A percentile compares a stretch with the other conserved stretches of the same genome.
phyloP scores from a whole-genome alignment of 2,329 filamentous ascomycete species.

The Mariannaea elegans region DNA sequence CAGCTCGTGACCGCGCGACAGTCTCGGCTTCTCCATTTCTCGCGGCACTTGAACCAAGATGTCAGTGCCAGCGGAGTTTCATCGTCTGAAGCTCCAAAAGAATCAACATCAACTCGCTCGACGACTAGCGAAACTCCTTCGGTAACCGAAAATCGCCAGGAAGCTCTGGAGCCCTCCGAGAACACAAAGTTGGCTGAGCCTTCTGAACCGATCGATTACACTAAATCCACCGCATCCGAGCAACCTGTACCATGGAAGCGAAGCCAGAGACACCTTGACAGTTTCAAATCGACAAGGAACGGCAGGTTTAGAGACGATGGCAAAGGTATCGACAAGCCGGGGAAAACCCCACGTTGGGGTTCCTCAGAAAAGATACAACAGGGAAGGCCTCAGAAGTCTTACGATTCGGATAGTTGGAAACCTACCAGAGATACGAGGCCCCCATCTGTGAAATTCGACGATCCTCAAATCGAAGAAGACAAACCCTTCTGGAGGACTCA shows the following conservation, averaged over 20 bases:
- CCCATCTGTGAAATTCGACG: conserved; percentile 19
- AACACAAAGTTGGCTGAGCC: neutral
- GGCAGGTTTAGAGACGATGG: neutral
- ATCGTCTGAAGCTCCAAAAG: neutral
- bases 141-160: neutral
- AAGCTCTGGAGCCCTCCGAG: neutral
- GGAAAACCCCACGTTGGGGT: neutral
- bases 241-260: neutral
- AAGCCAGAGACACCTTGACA: neutral
- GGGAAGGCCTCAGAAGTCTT: neutral
- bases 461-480: conserved; percentile 31
- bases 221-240: neutral
- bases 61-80: conserved; percentile 1
- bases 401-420: neutral
- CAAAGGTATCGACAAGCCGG: conserved; percentile 1
- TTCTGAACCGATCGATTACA: neutral
- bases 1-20: conserved; percentile 30
- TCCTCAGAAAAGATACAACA: neutral
- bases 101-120: neutral
- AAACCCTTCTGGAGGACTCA: conserved; percentile 75
- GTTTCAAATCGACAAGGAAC: neutral
- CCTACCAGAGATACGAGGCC: neutral
- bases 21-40: conserved; percentile 36
- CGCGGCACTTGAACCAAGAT: conserved; percentile 30
- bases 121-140: conserved; percentile 4